Percentiles rank a stretch among this genome's conserved stretches.
These are phyloP conservation scores for Colletotrichum salicis DNA, from an alignment of 2,329 filamentous ascomycete species.

Conservation along the genomic window DNA sequence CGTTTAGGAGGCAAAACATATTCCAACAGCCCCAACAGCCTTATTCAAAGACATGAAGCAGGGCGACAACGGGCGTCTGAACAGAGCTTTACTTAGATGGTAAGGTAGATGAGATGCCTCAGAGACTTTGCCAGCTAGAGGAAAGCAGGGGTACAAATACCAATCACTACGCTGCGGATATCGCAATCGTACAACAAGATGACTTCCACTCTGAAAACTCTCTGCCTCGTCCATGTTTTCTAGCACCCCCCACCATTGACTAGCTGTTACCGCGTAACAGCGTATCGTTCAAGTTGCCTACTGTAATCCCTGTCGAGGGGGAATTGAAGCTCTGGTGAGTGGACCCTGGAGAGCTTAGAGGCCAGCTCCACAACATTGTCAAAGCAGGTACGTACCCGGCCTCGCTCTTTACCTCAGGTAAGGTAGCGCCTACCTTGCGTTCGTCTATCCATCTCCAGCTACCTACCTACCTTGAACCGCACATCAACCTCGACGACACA, in stretches of 20 bases:
- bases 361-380: background rate
- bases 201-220: background rate
- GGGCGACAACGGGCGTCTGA: background rate
- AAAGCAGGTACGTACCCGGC: conserved; percentile 4
- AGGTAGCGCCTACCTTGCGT: background rate
- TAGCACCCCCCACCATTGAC: background rate
- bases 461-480: background rate
- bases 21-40: conserved; percentile 5
- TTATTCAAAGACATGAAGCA: conserved; percentile 13
- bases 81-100: conserved; percentile 10
- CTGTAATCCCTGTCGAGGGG: background rate
- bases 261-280: too few relatives aligned
- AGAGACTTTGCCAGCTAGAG: background rate
- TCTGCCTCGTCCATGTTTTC: background rate
- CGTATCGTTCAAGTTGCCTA: background rate
- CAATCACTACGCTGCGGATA: background rate
- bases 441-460: background rate
- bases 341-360: conserved; percentile 3
- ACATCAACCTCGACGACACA: background rate
- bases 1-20: conserved; percentile 31
- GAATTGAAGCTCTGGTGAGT: background rate
- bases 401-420: background rate
- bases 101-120: background rate
- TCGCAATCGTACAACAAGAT: background rate
- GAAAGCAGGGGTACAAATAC: background rate